Base-by-base conservation (phyloP, 1,139 yeast species). In the Kurtzmaniella natalensis region DNA sequence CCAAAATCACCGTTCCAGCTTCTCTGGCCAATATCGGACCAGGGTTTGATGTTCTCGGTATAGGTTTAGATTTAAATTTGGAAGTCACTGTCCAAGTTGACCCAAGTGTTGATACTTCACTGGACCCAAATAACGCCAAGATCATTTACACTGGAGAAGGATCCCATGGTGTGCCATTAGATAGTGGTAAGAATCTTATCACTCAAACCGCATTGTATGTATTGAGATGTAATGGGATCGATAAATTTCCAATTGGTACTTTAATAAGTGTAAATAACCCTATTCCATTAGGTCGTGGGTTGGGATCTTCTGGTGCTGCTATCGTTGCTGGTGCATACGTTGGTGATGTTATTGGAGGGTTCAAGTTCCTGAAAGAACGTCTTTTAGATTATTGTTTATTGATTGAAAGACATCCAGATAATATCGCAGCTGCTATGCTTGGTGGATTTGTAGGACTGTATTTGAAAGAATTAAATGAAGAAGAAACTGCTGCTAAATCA, bases 251-350 rank as follows among this genome's bases (percentile, higher is more conserved):
- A 25, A 52, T 59, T 8, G 96, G 96, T 21, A 89, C 97, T n/a
- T 72, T 65, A 35, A 72, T 92, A 31, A 83, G 77, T 42, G 94
- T 92, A 37, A 70, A 66, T 40, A 92, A 92, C 59, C 96, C 96
- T 20, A 88, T 92, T 46, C 97, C 98, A 5, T 69, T 92, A 42
- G 97, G 98, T 20, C 79, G 98, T 56, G 98, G 98, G 7, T 71
- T 92, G 40, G 98, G 98, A 1, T 89, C 97, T 1, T 84, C 95
- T n/a, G 98, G 96, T 32, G 95, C 97, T 8, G 98, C 98, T 25
- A 95, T 92, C 25, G 97, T 92, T 18, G 97, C 95, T 10, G 98
- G 98, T 46, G 92, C 85, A n/a, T 70, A 88, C 64, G 70, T 92
- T 27, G 98, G 94, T 29, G 86, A 85, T 53, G 92, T 81, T 47